Base-by-base conservation (phyloP, 1,139 yeast species). In the Ashbya aceris region DNA sequence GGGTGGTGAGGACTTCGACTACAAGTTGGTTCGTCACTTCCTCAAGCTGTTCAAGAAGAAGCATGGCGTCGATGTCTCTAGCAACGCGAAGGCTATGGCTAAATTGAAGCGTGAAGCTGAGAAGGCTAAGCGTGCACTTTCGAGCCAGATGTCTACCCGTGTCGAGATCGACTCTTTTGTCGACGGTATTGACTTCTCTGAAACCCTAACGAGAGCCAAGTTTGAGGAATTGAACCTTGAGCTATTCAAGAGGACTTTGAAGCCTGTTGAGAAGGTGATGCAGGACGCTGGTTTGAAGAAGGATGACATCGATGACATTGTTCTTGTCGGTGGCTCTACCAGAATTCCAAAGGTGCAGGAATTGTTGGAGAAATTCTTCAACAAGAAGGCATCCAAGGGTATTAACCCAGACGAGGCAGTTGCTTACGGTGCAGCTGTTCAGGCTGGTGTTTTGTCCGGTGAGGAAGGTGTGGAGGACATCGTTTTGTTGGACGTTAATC, bases 321-420 rank as follows among this genome's bases (percentile, higher is more conserved):
- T 87, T 37, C 74, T 87, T 46, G 96, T 87, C 57, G 96, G 96
- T 74, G 96, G 96, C 70, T 87, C 96, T 39, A 87, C 96, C 48
- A 86, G 96, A 79, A 87, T 87, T 72, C 96, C 96, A 69, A 87
- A 86, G 75, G 95, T 87, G 53, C 96, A 85, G 73, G 83, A 83
- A 68, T 74, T 87, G 58, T 75, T 87, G 54, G 95, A 87, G 69
- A 74, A 77, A 54, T 86, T 70, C 77, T 87, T 87, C 68, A 82
- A 82, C 63, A 87, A 87, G 76, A 83, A 86, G 71, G 91, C 94
- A 45, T 81, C 94, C 53, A 86, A 85, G 76, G 94, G 95, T 70
- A 86, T 87, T 62, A 87, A 87, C 73, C 96, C 96, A 47, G 96
- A 87, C 70, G 95, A 86, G 74, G 95, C 95, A 64, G 95, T 86